Conservation (phyloP, 1,284 basidiomycete genomes). For the Austropuccinia psidii region DNA sequence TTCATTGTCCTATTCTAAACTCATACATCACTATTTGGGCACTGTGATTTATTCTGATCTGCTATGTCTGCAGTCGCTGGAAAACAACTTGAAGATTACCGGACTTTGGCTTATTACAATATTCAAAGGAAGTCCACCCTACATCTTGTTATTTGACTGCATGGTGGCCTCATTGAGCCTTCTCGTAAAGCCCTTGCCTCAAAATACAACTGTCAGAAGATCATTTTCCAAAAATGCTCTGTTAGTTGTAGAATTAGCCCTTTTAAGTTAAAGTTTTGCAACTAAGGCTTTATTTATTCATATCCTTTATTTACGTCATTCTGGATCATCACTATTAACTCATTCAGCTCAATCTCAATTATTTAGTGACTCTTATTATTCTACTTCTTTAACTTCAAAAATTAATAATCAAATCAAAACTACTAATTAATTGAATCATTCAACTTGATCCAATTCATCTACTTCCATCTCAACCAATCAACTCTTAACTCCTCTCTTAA, state of each 20-base stretch:
- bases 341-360: constrained; percentile 8
- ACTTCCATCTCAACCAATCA: constrained; percentile 49
- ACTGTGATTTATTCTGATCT: not conserved
- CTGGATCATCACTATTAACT: constrained; percentile 50
- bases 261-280: constrained; percentile 97
- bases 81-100: constrained; percentile 51
- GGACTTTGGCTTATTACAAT: constrained; percentile 51
- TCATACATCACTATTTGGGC: no score
- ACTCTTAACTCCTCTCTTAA: constrained; percentile 59
- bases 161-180: constrained; percentile 98
- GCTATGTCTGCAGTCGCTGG: constrained; percentile 45
- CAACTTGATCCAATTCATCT: constrained; percentile 15
- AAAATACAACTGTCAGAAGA: constrained; percentile 74
- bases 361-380: constrained; percentile 38
- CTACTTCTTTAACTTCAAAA: constrained; percentile 19
- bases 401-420: not conserved
- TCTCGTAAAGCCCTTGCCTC: constrained; percentile 91
- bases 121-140: constrained; percentile 49
- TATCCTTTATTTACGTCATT: constrained; percentile 66
- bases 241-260: constrained; percentile 66
- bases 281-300: constrained; percentile 54
- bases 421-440: constrained; percentile 1
- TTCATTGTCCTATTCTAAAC: no score
- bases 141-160: constrained; percentile 58
- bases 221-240: constrained; percentile 97